Evolutionary conservation across 139 green algal species (phyloP).

Genomic region (Mychonastes homosphaera): DNA sequence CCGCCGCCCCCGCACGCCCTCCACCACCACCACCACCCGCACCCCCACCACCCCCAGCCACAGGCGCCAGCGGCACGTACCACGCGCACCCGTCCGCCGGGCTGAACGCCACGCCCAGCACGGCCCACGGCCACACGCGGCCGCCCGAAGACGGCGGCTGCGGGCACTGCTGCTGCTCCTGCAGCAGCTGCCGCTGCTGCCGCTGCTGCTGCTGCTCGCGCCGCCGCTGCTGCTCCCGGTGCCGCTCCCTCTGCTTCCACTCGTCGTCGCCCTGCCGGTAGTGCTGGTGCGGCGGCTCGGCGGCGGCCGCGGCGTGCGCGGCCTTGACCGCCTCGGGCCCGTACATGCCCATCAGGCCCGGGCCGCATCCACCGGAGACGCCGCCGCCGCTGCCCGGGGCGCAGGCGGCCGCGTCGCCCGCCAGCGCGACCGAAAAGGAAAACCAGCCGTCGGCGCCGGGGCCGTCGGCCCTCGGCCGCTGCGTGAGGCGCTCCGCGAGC

Average conservation of each 20-base stretch:
- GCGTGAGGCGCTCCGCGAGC: too few species aligned
- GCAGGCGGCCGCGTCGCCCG: too few species aligned
- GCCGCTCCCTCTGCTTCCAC: not conserved
- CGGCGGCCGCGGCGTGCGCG: not conserved
- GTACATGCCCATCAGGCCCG: too few species aligned
- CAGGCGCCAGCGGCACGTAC: constrained; percentile 29
- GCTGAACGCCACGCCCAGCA: constrained; percentile 38
- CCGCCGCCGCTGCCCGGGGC: too few species aligned
- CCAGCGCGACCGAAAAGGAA: too few species aligned
- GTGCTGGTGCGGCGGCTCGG: too few species aligned
- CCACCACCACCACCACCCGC: not conserved
- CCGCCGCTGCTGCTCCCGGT: not conserved
- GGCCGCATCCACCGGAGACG: too few species aligned
- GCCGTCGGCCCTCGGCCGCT: too few species aligned
- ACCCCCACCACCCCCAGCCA: not conserved
- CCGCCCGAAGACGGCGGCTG: not conserved
- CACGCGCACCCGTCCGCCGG: constrained; percentile 21
- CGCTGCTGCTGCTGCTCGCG: not conserved
- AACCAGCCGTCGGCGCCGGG: too few species aligned
- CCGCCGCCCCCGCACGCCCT: not conserved
- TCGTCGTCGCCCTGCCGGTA: not conserved
- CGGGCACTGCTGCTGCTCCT: not conserved
- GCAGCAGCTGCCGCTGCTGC: not conserved
- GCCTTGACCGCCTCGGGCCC: too few species aligned
- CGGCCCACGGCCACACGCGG: constrained; percentile 1